Evolutionary conservation across 176 grass and related monocot genomes (phyloP), one percentile per base, ranked within the genome.

Genomic region (Poa annua): DNA sequence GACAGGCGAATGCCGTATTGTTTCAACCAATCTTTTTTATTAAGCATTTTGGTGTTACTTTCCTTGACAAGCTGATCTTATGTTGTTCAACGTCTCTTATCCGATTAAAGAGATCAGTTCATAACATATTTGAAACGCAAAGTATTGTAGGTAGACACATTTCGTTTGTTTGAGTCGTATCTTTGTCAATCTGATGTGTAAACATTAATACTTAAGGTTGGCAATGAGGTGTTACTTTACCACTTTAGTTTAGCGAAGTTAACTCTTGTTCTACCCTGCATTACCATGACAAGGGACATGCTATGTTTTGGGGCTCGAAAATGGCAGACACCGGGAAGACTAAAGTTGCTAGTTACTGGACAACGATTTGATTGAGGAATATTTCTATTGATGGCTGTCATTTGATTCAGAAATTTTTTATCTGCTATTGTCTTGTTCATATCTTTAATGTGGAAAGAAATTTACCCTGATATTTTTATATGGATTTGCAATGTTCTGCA

Each of bases 121-220:
- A 36, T 77, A 69, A 47, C 44, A 75, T 53, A 53, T 61, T 87
- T 73, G 44, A 54, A 7, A 39, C 26, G 15, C 9, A 7, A 25
- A 39, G 15, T 4, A 29, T 52, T 33, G 50, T 35, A 34, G 6
- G 1, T 20, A 79, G 21, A 77, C 17, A 16, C n/a, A 64, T 33
- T 41, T 22, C 6, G 7, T 61, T 25, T 59, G 10, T 48, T 1
- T 0, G 42, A 73, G 8, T 64, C 36, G 41, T 75, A 19, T 11
- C 20, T 80, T 63, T 32, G 22, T 2, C 11, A 72, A 8, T 33
- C 21, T 55, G 11, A 79, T 39, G 14, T 39, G 24, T 14, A 44
- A 47, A 69, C 62, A 15, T 14, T n/a, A 7, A 12, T 48, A 7
- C 76, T 51, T 50, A 19, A 52, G 26, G 25, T 11, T 25, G 11